Conservation (phyloP, 1,139 yeast species). For the Lodderomyces beijingensis region DNA sequence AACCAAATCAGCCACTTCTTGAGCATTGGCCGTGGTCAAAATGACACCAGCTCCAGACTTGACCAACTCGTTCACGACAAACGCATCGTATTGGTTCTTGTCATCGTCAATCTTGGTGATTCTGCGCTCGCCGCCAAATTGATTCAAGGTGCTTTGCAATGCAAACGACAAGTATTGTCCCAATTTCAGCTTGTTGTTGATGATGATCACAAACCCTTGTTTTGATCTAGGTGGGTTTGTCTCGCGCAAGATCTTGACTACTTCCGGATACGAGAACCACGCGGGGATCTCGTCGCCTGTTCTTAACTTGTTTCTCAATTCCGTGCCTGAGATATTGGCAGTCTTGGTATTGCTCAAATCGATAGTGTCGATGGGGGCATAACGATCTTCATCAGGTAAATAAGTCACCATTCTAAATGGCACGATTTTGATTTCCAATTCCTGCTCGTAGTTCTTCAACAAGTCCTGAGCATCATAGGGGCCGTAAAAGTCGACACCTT, state of each 20-base stretch:
- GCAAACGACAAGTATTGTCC: constrained; percentile 66
- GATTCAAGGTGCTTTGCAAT: constrained; percentile 84
- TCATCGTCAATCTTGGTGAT: constrained; percentile 62
- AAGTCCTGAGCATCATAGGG: constrained; percentile 95
- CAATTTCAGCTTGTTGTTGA: constrained; percentile 50
- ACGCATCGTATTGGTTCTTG: constrained; percentile 41
- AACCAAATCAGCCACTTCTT: constrained; percentile 41
- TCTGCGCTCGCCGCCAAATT: constrained; percentile 82
- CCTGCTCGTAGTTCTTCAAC: constrained; percentile 70
- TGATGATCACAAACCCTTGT: constrained; percentile 79
- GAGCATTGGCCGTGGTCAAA: constrained; percentile 41
- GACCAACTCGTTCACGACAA: constrained; percentile 75
- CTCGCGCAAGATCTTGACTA: constrained; percentile 84
- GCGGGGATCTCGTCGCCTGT: constrained; percentile 88
- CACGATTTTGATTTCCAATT: constrained; percentile 83
- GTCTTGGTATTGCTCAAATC: constrained; percentile 71
- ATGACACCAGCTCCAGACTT: constrained; percentile 91
- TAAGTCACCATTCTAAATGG: constrained; percentile 98
- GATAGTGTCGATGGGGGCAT: constrained; percentile 92
- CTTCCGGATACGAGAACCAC: constrained; percentile 98
- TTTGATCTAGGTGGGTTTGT: constrained; percentile 87
- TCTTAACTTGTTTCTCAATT: constrained; percentile 80
- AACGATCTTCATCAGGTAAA: constrained; percentile 91
- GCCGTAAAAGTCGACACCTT: constrained; percentile 93
- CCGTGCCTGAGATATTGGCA: constrained; percentile 92